Conservation (phyloP, 2,329 filamentous ascomycete species). For the Ilyonectria destructans region DNA sequence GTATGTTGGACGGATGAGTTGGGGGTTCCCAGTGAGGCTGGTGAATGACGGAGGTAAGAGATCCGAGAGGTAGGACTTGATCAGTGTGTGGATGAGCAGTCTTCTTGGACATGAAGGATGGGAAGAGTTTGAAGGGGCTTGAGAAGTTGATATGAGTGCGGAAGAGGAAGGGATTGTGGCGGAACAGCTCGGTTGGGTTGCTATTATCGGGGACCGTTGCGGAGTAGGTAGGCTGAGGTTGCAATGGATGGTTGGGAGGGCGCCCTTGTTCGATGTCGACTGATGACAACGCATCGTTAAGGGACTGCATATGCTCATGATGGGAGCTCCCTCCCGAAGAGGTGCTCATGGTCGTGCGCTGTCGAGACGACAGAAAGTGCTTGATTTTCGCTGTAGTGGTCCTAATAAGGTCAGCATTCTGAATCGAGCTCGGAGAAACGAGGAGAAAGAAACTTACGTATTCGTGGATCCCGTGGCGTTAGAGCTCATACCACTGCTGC, state of each 20-base stretch:
- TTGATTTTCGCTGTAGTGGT: constrained; percentile 42
- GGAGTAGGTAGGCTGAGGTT: constrained; percentile 17
- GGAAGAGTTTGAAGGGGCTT: constrained; percentile 41
- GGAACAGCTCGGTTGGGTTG: constrained; percentile 33
- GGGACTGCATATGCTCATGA: constrained; percentile 19
- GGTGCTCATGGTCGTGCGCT: constrained; percentile 38
- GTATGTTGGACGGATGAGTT: constrained; percentile 35
- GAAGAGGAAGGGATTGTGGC: constrained; percentile 55
- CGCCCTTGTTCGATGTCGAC: constrained; percentile 34
- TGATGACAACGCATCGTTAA: constrained; percentile 2
- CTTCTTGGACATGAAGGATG: constrained; percentile 38
- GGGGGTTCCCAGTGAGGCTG: constrained; percentile 33
- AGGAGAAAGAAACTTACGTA: constrained; percentile 39
- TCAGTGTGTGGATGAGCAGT: constrained; percentile 19
- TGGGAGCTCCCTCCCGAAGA: constrained; percentile 32
- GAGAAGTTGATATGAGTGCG: constrained; percentile 52
- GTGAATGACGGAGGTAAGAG: constrained; percentile 34
- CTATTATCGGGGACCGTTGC: constrained; percentile 6
- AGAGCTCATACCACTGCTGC: constrained; percentile 44
- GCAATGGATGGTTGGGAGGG: background rate
- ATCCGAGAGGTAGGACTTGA: constrained; percentile 29
- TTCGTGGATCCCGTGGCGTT: constrained; percentile 38
- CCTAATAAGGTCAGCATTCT: constrained; percentile 25
- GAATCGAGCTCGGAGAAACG: background rate
- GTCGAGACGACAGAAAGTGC: constrained; percentile 41